These are phyloP conservation scores for Malassezia globosa DNA, from an alignment of 1,284 basidiomycete genomes.

Conservation along the genomic window DNA sequence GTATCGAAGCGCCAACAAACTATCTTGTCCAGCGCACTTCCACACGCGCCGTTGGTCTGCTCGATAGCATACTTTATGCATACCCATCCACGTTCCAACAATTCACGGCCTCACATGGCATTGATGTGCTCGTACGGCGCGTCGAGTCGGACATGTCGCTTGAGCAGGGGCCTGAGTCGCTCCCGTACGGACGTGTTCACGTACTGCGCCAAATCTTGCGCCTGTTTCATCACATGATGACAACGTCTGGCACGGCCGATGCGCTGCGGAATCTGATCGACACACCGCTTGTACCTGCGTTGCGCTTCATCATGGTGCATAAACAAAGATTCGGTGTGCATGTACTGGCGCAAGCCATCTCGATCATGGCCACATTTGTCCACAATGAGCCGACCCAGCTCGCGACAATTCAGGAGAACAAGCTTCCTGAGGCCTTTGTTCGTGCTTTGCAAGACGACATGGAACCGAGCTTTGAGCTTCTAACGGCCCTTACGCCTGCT, in stretches of 20 bases:
- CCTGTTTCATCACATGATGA: conserved; percentile 91
- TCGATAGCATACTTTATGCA: conserved; percentile 84
- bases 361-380: conserved; percentile 93
- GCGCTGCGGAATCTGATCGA: conserved; percentile 90
- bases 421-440: conserved; percentile 81
- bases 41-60: conserved; percentile 63
- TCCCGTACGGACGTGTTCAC: conserved; percentile 46
- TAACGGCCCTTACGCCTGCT: conserved; percentile 86
- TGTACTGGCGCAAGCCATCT: conserved; percentile 68
- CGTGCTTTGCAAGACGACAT: conserved; percentile 69
- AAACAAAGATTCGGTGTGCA: conserved; percentile 73
- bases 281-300: conserved; percentile 69
- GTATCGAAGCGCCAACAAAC: conserved; percentile 20
- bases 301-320: conserved; percentile 78
- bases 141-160: conserved; percentile 54
- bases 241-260: conserved; percentile 74
- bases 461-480: conserved; percentile 60
- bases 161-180: conserved; percentile 19
- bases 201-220: conserved; percentile 80
- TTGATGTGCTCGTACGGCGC: conserved; percentile 70
- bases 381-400: conserved; percentile 98
- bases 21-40: conserved; percentile 42
- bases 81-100: conserved; percentile 76
- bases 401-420: conserved; percentile 78
- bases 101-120: conserved; percentile 73